Evolutionary conservation across 306 rosid genomes (phyloP).

Genomic region (Oemleria cerasiformis): DNA sequence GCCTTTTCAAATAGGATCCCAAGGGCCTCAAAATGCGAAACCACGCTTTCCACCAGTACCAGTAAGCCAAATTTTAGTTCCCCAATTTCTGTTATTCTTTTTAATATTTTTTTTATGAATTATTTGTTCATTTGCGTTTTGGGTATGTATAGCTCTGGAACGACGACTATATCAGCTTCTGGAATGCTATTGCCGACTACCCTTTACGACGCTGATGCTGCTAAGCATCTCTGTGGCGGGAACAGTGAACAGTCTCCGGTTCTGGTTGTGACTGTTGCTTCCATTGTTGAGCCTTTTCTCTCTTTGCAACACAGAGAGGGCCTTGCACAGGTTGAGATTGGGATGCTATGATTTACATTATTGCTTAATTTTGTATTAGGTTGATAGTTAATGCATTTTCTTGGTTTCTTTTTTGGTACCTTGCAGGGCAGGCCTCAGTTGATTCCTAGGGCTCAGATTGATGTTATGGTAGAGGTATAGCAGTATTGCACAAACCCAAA

Average conservation of each 20-base stretch:
- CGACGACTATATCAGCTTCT: slow-evolving; percentile 91
- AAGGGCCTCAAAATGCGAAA: slow-evolving; percentile 92
- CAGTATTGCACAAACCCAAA: neutral
- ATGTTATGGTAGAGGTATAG: slow-evolving; percentile 68
- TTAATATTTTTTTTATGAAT: neutral
- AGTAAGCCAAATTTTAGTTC: slow-evolving; percentile 35
- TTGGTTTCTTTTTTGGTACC: slow-evolving; percentile 22
- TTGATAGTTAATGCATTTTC: slow-evolving; percentile 18
- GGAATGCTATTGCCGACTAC: slow-evolving; percentile 68
- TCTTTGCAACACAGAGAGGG: slow-evolving; percentile 53
- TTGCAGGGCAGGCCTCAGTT: slow-evolving; percentile 76
- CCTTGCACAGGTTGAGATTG: slow-evolving; percentile 50
- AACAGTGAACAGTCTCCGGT: slow-evolving; percentile 39
- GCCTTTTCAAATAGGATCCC: slow-evolving; percentile 59
- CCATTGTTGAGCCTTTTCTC: slow-evolving; percentile 86
- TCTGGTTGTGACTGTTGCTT: slow-evolving; percentile 74
- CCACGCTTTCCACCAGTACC: slow-evolving; percentile 90
- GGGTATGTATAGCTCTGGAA: slow-evolving; percentile 66
- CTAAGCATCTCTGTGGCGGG: slow-evolving; percentile 38
- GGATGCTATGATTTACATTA: neutral
- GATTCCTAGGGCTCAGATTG: slow-evolving; percentile 77
- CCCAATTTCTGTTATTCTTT: neutral
- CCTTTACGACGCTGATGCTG: slow-evolving; percentile 55
- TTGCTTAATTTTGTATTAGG: slow-evolving; percentile 17
- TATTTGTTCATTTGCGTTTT: slow-evolving; percentile 18